Evolutionary conservation across 1,284 basidiomycete genomes (phyloP), one percentile per base, ranked within the genome.

Genomic region (Boletus smithii): DNA sequence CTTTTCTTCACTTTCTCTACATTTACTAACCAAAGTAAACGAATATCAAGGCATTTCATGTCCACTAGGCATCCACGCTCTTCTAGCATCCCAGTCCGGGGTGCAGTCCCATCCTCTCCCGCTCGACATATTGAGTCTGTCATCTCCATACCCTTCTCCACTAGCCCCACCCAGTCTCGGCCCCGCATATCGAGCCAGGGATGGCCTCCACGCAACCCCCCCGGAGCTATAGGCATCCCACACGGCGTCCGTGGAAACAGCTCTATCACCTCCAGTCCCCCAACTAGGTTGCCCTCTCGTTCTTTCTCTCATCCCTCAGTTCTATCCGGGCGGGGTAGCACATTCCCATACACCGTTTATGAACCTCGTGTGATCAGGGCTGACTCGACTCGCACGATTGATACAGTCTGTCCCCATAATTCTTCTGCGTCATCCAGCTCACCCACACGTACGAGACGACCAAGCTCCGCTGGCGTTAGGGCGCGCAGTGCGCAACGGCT

Each of bases 361-460:
- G 82, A 86, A 60, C 85, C 85, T 23, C 77, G 84, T 46, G 71
- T 87, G 48, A 74, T 88, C 45, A 80, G 82, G 48, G 76, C 73
- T 23, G 67, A 77, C 45, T 60, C 66, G 27, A 53, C 67, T 45
- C 71, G 68, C 41, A 68, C 57, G 39, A 57, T 64, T 39, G 72
- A 77, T 51, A 37, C 66, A 16, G 54, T 66, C 29, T 74, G 71
- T 53, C 60, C 67, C 11, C 53, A 52, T 14, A 51, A 33, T 31
- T 32, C 59, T 30, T 67, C 73, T 8, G 36, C 59, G 2, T 54
- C 62, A 39, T 67, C 73, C 13, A 58, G 69, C 13, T 69, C 73
- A 0, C 69, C 73, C 20, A 57, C 60, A 3, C 76, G 75, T 48
- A 56, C 72, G 20, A 77, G 80, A 43, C 70, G 77, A 27, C 53